A percentile compares a stretch with the other conserved stretches of the same genome.
Conservation (phyloP, 1,284 basidiomycete species). For the Ganoderma leucocontextum region DNA sequence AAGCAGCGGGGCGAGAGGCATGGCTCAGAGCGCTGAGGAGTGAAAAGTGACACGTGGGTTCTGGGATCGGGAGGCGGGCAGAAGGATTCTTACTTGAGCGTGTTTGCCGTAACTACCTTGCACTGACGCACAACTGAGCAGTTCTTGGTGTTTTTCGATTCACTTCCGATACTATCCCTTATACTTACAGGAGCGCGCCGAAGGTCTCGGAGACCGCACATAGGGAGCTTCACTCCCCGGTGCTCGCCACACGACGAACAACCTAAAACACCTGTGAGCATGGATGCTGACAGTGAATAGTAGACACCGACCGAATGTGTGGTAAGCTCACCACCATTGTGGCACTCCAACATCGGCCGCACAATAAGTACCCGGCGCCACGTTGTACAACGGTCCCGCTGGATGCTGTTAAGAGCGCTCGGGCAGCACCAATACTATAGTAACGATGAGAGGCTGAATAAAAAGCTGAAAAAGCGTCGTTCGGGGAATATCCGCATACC, state of each 20-base stretch:
- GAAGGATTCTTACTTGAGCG: constrained; percentile 1
- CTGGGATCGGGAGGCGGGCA: neutral
- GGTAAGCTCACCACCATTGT: neutral
- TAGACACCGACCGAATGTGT: neutral
- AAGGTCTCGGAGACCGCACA: neutral
- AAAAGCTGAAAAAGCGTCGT: neutral
- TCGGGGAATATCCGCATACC: neutral
- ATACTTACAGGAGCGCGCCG: neutral
- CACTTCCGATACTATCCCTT: neutral
- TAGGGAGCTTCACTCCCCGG: neutral
- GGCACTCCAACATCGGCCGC: neutral
- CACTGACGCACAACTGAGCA: neutral
- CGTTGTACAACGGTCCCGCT: neutral
- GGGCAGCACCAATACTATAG: neutral
- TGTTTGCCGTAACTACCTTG: neutral
- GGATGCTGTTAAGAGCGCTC: neutral
- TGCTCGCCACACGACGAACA: neutral
- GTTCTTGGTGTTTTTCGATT: neutral
- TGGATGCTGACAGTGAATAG: neutral
- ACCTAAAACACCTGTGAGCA: neutral
- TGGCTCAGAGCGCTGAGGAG: neutral
- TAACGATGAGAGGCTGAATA: neutral
- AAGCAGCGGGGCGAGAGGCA: neutral
- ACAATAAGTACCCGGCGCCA: neutral
- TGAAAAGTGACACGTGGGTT: neutral